These are phyloP conservation scores for Candida montana DNA, from an alignment of 805 yeast genomes.

Conservation along the genomic window DNA sequence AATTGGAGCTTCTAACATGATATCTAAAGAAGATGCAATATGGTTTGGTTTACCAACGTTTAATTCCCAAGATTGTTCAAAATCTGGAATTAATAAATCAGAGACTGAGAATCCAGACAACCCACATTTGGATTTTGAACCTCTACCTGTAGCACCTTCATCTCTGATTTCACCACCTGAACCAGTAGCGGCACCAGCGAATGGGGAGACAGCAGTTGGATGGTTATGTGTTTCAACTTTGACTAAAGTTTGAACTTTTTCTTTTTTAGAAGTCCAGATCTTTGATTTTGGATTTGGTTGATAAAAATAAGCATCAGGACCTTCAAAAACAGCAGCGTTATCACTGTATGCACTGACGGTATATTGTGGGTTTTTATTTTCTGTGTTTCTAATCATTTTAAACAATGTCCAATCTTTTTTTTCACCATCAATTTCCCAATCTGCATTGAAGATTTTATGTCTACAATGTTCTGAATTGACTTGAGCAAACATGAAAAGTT, in stretches of 20 bases:
- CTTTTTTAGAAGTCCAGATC: conserved; percentile 69
- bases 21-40: conserved; percentile 87
- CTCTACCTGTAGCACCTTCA: conserved; percentile 99
- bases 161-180: conserved; percentile 99
- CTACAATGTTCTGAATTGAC: conserved; percentile 99
- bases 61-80: conserved; percentile 92
- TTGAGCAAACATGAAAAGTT: conserved; percentile 98
- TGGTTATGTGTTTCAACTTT: conserved; percentile 99
- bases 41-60: conserved; percentile 85
- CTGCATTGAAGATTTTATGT: conserved; percentile 97
- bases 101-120: conserved; percentile 89
- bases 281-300: conserved; percentile 73
- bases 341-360: conserved; percentile 95
- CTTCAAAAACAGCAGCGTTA: conserved; percentile 94
- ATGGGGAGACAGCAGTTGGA: conserved; percentile 98
- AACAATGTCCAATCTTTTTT: conserved; percentile 71
- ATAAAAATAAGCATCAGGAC: conserved; percentile 68
- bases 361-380: conserved; percentile 67
- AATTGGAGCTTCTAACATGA: conserved; percentile 94
- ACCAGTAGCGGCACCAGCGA: conserved; percentile 99
- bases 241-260: conserved; percentile 80
- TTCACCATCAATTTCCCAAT: conserved; percentile 90
- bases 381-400: conserved; percentile 95
- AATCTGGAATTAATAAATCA: conserved; percentile 80
- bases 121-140: conserved; percentile 96